Percentiles rank a stretch among this genome's conserved stretches.
Evolutionary conservation across 2,329 filamentous ascomycete genomes (phyloP).

Genomic region (Chaetomium strumarium): DNA sequence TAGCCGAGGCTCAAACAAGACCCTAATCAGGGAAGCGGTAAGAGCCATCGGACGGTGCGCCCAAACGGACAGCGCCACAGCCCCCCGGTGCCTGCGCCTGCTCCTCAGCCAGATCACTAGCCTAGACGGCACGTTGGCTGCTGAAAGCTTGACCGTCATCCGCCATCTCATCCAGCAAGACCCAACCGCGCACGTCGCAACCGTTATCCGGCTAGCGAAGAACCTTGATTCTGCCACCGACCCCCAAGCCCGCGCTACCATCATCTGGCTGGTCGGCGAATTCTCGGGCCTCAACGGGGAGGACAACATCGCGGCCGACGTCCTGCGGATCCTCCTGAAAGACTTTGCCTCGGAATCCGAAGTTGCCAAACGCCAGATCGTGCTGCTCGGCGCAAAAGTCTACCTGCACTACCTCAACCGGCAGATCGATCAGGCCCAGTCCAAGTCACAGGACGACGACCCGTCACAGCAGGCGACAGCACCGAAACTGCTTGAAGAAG

Average conservation of each 20-base stretch:
- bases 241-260: constrained; percentile 82
- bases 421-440: constrained; percentile 37
- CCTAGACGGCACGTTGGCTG: constrained; percentile 79
- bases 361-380: constrained; percentile 81
- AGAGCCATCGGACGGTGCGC: constrained; percentile 91
- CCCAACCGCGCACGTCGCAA: constrained; percentile 71
- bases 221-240: constrained; percentile 86
- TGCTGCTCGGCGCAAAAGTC: constrained; percentile 91
- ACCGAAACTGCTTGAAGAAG: constrained; percentile 33
- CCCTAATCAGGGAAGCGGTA: constrained; percentile 81
- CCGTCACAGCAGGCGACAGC: neutral
- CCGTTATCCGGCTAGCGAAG: constrained; percentile 82
- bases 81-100: constrained; percentile 73
- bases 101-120: constrained; percentile 84
- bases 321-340: constrained; percentile 80
- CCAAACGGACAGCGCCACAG: constrained; percentile 65
- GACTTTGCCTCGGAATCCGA: constrained; percentile 81
- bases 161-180: constrained; percentile 92
- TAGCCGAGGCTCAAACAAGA: constrained; percentile 65
- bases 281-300: constrained; percentile 75
- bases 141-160: constrained; percentile 90
- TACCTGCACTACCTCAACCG: constrained; percentile 83
- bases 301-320: constrained; percentile 88
- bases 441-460: constrained; percentile 27
- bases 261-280: constrained; percentile 96